Evolutionary conservation across 1,284 basidiomycete genomes (phyloP).

Genomic region (Mycosarcoma mackinlayi): DNA sequence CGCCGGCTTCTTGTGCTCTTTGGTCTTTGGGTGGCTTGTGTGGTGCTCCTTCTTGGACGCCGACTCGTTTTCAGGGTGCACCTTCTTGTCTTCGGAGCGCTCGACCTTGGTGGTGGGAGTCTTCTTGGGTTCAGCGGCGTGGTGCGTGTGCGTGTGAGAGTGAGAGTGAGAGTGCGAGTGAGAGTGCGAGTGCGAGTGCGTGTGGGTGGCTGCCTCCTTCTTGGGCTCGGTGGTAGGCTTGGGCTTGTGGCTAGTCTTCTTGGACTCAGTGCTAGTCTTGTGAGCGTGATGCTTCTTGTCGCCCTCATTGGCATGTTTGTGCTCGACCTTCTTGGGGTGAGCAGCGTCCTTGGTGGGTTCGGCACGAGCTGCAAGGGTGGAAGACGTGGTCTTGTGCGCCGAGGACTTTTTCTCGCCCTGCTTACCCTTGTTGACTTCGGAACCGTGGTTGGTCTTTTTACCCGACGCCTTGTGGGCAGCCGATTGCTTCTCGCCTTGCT

Average conservation of each 20-base stretch:
- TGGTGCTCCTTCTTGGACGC: not conserved
- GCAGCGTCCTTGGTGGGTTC: constrained; percentile 6
- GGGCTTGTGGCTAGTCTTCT: not conserved
- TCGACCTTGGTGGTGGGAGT: not conserved
- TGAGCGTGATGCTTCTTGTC: constrained; percentile 5
- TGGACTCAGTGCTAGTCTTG: not conserved
- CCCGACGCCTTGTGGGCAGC: constrained; percentile 3
- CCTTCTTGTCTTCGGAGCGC: not conserved
- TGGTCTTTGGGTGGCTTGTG: constrained; percentile 1
- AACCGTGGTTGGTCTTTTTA: not conserved
- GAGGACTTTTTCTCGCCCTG: not conserved
- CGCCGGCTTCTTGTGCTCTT: constrained; percentile 30
- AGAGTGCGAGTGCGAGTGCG: too few relatives aligned
- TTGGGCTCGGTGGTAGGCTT: not conserved
- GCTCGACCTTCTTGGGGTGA: not conserved
- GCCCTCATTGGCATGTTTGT: constrained; percentile 3
- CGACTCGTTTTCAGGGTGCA: not conserved
- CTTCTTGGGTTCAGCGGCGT: not conserved
- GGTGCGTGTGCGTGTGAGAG: not conserved
- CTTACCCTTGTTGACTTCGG: constrained; percentile 2
- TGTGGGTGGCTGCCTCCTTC: too few relatives aligned
- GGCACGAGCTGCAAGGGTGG: too few relatives aligned
- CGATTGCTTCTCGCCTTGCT: constrained; percentile 13
- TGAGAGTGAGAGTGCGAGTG: too few relatives aligned
- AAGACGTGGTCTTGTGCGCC: not conserved